A percentile compares a stretch with the other conserved stretches of the same genome.
phyloP scores from a whole-genome alignment of 2,329 filamentous ascomycete genomes.

The Nemania sp. region DNA sequence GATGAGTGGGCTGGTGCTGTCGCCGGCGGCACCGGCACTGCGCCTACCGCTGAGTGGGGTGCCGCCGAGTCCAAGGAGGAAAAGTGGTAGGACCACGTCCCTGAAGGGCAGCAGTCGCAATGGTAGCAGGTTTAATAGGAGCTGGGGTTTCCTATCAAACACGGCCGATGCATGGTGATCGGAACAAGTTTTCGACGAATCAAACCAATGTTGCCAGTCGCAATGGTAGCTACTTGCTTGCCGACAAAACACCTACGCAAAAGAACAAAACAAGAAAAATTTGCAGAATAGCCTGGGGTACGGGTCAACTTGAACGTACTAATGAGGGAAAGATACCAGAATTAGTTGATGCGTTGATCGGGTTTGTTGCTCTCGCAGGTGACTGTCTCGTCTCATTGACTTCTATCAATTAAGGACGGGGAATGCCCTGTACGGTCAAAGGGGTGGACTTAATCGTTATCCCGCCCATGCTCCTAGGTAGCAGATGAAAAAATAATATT shows the following conservation, averaged over 20 bases:
- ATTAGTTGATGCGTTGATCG: constrained; percentile 41
- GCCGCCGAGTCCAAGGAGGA: constrained; percentile 54
- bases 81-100: constrained; percentile 36
- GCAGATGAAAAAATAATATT: constrained; percentile 30
- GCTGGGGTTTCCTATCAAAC: too few species aligned
- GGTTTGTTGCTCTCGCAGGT: constrained; percentile 30
- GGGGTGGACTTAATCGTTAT: constrained; percentile 89
- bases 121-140: too few species aligned
- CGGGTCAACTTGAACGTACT: constrained; percentile 73
- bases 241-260: constrained; percentile 18
- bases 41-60: constrained; percentile 72
- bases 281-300: constrained; percentile 41
- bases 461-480: constrained; percentile 51
- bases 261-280: constrained; percentile 26
- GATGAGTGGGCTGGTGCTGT: constrained; percentile 64
- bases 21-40: constrained; percentile 59
- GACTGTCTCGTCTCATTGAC: constrained; percentile 29
- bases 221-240: constrained; percentile 27
- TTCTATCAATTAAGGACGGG: constrained; percentile 59
- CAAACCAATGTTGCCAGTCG: too few species aligned
- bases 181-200: too few species aligned
- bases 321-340: constrained; percentile 99
- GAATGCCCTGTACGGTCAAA: constrained; percentile 96
- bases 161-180: too few species aligned
- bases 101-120: too few species aligned